Base-by-base conservation (phyloP, 1,284 basidiomycete genomes). In the Sporisorium scitamineum region DNA sequence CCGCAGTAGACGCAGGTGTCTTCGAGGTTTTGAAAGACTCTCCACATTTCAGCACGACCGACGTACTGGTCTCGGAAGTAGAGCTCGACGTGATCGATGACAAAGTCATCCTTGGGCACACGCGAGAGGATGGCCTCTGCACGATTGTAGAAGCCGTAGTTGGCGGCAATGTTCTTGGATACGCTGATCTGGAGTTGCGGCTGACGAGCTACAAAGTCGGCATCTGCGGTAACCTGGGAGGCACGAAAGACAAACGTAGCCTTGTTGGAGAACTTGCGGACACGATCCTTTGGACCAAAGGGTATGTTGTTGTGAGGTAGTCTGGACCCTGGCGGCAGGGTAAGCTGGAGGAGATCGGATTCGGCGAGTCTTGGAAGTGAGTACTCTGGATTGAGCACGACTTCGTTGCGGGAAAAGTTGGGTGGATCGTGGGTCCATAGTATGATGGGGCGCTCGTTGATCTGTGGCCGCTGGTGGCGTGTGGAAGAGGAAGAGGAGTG, bases 31-130 rank as follows among this genome's bases (percentile, higher is more conserved):
- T 75, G 73, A 16, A 79, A 63, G 27, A 85, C 68, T 48, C 84
- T 76, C 84, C 84, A 85, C 84, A 85, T 85, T 51, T 85, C 84
- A 11, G 83, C 81, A 20, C 84, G 66, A 13, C 83, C 83, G 50
- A 85, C 71, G 52, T 84, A 85, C 64, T 85, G 84, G 53, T 84
- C 84, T 18, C 78, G 61, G 45, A 85, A 85, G 66, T 84, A 83
- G 57, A 85, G 83, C 78, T 85, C 84, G 58, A 84, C 78, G 57
- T 85, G 84, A 39, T 80, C 80, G 60, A 85, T 80, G 58, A 73
- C 76, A 42, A 76, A 64, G 6, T 68, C 60, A 18, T 71, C 63
- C 42, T 79, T 74, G 14, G 78, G 61, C 2, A 82, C 81, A 18
- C 81, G 66, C 1, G 65, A 59, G 22, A 81, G 70, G 14, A 83